Evolutionary conservation across 768 basidiomycete species (phyloP).

Genomic region (Phlegmacium glaucopus): DNA sequence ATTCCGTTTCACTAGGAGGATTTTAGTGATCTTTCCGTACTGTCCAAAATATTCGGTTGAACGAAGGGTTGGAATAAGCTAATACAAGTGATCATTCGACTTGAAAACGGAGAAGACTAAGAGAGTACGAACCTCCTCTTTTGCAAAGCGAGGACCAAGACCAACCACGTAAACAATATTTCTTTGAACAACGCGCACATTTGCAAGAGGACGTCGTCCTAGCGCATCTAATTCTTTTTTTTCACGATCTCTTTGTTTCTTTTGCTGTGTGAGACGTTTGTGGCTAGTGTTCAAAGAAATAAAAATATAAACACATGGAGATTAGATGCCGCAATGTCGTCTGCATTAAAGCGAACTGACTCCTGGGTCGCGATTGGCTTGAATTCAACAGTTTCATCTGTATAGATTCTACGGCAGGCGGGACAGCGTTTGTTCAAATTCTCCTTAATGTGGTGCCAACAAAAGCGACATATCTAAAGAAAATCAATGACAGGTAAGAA

Average conservation of each 20-base stretch:
- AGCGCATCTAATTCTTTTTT: slow-evolving; percentile 91
- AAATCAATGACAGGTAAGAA: slow-evolving; percentile 8
- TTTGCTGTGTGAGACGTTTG: slow-evolving; percentile 91
- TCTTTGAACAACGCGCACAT: slow-evolving; percentile 94
- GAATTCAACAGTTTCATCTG: slow-evolving; percentile 91
- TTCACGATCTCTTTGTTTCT: slow-evolving; percentile 91
- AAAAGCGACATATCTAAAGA: slow-evolving; percentile 94
- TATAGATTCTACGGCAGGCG: slow-evolving; percentile 90
- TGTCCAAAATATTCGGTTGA: slow-evolving; percentile 98
- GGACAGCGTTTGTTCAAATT: slow-evolving; percentile 96
- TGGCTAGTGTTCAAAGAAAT: slow-evolving; percentile 53
- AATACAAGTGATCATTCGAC: slow-evolving; percentile 2
- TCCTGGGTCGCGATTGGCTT: slow-evolving; percentile 94
- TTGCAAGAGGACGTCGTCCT: slow-evolving; percentile 81
- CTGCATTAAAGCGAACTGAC: slow-evolving; percentile 46
- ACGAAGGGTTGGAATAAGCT: slow-evolving; percentile 90
- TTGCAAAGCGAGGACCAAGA: slow-evolving; percentile 89
- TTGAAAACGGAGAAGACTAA: slow-evolving; percentile 8
- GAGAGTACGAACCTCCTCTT: slow-evolving; percentile 80
- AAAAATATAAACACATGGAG: slow-evolving; percentile 6
- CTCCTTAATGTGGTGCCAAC: slow-evolving; percentile 97
- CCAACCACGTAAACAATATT: slow-evolving; percentile 96
- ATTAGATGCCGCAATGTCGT: slow-evolving; percentile 12
- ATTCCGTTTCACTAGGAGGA: slow-evolving; percentile 88
- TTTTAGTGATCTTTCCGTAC: slow-evolving; percentile 97